Base-by-base conservation (phyloP, 2,329 filamentous ascomycete species). In the Pyrenophora graminea region DNA sequence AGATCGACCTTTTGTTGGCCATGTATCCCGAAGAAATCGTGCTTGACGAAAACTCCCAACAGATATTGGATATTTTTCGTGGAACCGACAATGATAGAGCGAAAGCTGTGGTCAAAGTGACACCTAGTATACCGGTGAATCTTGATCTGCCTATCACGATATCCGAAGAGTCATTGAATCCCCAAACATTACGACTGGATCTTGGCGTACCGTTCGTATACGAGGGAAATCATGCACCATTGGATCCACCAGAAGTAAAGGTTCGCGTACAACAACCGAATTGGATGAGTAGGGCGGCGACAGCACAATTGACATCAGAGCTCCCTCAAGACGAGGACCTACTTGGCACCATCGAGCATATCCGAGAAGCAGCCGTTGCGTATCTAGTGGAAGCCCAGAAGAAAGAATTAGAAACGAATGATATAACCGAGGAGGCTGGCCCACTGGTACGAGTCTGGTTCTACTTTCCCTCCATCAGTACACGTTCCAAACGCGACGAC, bases 391-490 rank as follows among this genome's bases (percentile, higher is more conserved):
- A 45, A 9, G 9, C 25, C 13, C 36, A 25, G 39, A 45, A 31
- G 6, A 23, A 31, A 36, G 18, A n/a, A n/a, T 17, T 30, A 8
- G 13, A 17, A 33, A 7, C 18, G 18, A 32, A 40, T 8, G 4
- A 45, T 12, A n/a, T 13, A 0, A 18, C 36, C 10, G 27, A 3
- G 19, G 42, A 48, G 8, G 13, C 30, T n/a, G 45, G 39, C 1
- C 57, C 62, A 0, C 59, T 81, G 1, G 76, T 82, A 3, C 73
- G 83, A 7, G 82, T 81, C 1, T 85, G 83, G 83, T 85, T 85
- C 62, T 85, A 85, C 67, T 85, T 86, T 55, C 83, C 83, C 0
- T 85, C 82, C 1, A 79, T 86, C 46, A 82, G 79, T 34, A 85
- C 83, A 0, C 79, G 83, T 3, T 76, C 77, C 39, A 86, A 85